Base-by-base conservation (phyloP, 306 rosid species). In the Cicer arietinum region DNA sequence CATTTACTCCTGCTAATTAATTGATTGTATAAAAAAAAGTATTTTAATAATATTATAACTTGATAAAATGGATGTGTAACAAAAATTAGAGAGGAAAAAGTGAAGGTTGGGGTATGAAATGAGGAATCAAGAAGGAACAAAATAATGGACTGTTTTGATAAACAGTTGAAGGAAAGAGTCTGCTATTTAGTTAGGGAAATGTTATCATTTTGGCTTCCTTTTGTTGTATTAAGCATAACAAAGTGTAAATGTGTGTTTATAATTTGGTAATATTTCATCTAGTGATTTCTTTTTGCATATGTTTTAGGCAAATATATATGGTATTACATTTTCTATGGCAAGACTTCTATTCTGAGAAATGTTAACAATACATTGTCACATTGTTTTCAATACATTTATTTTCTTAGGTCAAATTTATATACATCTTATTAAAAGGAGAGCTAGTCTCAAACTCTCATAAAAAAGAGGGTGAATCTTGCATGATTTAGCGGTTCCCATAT, bases 261-360 rank as follows among this genome's bases (percentile, higher is more conserved):
- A 14, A 60, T 59, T 35, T 56, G 77, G 7, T 18, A 10, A 41
- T 17, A 51, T 52, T 70, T 54, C 7, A 41, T 53, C 16, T 6
- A 8, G n/a, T 13, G 46, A 58, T 44, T 39, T 39, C 13, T 39
- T 13, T 71, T 53, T 17, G n/a, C 12, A 18, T 11, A 35, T 5
- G 30, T 22, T 17, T 45, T 56, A 40, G 57, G 35, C 58, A 64
- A 63, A 53, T 56, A 37, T 37, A 53, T 47, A 37, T 37, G 63
- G 17, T 25, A 25, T 17, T 44, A 37, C 64, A 52, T 73, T 62
- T 82, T 60, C 58, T 61, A 9, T 69, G 54, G 39, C 48, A 45
- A 70, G 67, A 65, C 43, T 40, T 47, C 10, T 50, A 61, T 73
- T 9, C 12, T 13, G 46, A 62, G 25, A 62, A 62, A 62, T 61